A percentile compares a stretch with the other conserved stretches of the same genome.
Evolutionary conservation across 2,329 filamentous ascomycete species (phyloP).

Genomic region (Thielaviopsis punctulata): DNA sequence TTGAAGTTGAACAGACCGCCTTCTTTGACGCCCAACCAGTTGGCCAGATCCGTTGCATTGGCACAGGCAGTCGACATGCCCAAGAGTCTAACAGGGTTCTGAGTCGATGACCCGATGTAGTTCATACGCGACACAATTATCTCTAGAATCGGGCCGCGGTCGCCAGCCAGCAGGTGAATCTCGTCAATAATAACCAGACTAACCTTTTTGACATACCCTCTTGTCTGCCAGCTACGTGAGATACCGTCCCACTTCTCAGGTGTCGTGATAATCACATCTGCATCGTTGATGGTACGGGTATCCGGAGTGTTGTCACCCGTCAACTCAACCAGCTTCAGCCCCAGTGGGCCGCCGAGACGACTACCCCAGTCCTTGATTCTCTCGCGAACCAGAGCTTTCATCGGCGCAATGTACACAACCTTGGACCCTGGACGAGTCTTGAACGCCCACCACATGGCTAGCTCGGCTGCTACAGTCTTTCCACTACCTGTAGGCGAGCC

Average conservation of each 20-base stretch:
- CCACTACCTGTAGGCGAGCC: conserved; percentile 94
- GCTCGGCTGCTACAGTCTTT: conserved; percentile 87
- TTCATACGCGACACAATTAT: conserved; percentile 96
- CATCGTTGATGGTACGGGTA: conserved; percentile 83
- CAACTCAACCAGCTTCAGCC: conserved; percentile 80
- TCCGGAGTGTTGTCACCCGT: conserved; percentile 96
- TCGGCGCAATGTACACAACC: conserved; percentile 96
- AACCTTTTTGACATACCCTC: conserved; percentile 88
- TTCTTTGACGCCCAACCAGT: conserved; percentile 84
- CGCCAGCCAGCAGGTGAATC: conserved; percentile 90
- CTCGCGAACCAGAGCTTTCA: conserved; percentile 96
- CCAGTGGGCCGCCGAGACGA: conserved; percentile 65
- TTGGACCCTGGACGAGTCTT: conserved; percentile 86
- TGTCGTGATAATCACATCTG: conserved; percentile 95
- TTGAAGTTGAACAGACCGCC: conserved; percentile 93
- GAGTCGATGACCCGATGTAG: conserved; percentile 89
- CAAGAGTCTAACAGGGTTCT: conserved; percentile 71
- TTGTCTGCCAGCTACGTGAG: conserved; percentile 93
- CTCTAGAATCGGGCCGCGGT: conserved; percentile 91
- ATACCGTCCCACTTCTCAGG: conserved; percentile 99
- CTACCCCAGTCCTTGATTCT: conserved; percentile 88
- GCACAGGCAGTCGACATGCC: conserved; percentile 99
- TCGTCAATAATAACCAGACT: conserved; percentile 96
- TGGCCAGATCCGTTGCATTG: conserved; percentile 82
- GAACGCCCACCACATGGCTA: conserved; percentile 99